These are phyloP conservation scores for Debaryomyces singareniensis DNA, from an alignment of 1,139 yeast genomes.

Conservation along the genomic window DNA sequence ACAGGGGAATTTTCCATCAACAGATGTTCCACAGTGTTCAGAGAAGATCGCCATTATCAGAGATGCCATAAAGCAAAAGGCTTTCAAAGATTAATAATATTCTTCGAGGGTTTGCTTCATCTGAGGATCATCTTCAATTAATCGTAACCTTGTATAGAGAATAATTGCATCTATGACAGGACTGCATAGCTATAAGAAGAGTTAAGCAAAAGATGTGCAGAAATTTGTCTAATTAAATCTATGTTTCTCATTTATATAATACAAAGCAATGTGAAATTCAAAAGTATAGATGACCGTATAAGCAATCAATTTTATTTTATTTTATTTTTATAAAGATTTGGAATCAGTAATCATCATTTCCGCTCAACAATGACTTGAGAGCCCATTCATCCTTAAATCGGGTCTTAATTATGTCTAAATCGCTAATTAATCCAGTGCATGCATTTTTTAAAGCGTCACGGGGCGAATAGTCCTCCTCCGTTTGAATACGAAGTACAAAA, in stretches of 20 bases:
- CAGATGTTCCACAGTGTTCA: constrained; percentile 47
- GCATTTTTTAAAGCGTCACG: constrained; percentile 87
- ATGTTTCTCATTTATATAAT: neutral
- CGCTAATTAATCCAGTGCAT: constrained; percentile 74
- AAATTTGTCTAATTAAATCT: neutral
- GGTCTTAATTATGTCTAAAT: constrained; percentile 64
- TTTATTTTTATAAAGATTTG: neutral
- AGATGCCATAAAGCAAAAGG: constrained; percentile 38
- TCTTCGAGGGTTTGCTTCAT: too few relatives aligned
- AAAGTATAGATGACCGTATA: too few relatives aligned
- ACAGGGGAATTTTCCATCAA: constrained; percentile 56
- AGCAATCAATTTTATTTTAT: neutral
- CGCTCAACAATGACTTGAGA: constrained; percentile 63
- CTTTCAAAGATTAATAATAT: constrained; percentile 24
- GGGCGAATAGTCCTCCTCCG: constrained; percentile 92
- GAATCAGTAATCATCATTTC: constrained; percentile 36
- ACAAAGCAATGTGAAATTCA: too few relatives aligned
- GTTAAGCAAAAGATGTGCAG: too few relatives aligned
- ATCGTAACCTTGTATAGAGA: too few relatives aligned
- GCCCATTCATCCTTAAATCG: constrained; percentile 92
- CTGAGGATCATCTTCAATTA: neutral
- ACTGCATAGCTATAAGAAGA: too few relatives aligned
- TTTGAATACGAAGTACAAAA: constrained; percentile 87
- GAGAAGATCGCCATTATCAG: constrained; percentile 30
- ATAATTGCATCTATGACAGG: too few relatives aligned